Evolutionary conservation across 2,329 filamentous ascomycete species (phyloP), one percentile per base, ranked within the genome.

Genomic region (Esteya vermicola): DNA sequence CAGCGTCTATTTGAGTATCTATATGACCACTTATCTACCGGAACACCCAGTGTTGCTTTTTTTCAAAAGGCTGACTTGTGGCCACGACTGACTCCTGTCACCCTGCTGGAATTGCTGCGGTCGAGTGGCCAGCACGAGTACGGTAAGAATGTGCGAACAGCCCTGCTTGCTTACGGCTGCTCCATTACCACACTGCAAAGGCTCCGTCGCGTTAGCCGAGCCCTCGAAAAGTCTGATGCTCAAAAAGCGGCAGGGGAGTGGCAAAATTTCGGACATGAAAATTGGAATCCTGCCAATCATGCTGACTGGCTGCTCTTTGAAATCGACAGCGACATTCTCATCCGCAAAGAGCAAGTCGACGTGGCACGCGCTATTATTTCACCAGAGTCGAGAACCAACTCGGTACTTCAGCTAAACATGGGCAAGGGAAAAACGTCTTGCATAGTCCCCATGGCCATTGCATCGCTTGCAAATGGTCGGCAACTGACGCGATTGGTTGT

Each of bases 271-370:
- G 74, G 71, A 0, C 75, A 81, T 48, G 51, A 48, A 0, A 71
- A 75, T 23, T 81, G 77, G 77, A 49, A 60, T 4, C 67, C 73
- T 0, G n/a, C 52, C 0, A 54, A 71, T 0, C 53, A 66, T 26
- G 62, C 74, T 0, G 78, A 84, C 48, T 81, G 76, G 71, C 52
- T 84, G 0, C 57, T 84, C 0, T 54, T 85, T 0, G 78, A 83
- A 45, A 68, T 84, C 13, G 79, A 84, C 38, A 62, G 68, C 0
- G 66, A 80, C 43, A 54, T 84, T 3, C 58, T 78, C 22, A 74
- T 84, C 40, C 67, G 78, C 0, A 58, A 63, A 0, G 67, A 70
- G 4, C 78, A 84, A 46, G 61, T 78, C 1, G 63, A 74, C 4
- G 76, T 84, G 6, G 77, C 78, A 0, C 47, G 58, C 2, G 70